Conservation (phyloP, 164 flowering plant genomes). For the Umbilicus rupestris region DNA sequence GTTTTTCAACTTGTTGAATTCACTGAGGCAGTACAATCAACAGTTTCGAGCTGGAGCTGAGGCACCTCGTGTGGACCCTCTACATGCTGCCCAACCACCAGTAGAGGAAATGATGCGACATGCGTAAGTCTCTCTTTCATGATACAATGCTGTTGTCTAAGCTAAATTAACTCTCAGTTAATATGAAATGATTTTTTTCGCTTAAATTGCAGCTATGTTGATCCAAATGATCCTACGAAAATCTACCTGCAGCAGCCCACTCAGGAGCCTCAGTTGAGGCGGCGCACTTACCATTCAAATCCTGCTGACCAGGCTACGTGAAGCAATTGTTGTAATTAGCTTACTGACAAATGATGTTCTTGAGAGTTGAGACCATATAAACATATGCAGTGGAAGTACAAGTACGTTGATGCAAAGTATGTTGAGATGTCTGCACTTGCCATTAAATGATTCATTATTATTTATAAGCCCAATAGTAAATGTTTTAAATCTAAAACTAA, state of each 20-base stretch:
- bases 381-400: too few species aligned
- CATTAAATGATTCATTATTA: too few species aligned
- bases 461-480: too few species aligned
- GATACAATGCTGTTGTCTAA: not conserved
- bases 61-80: conserved; percentile 62
- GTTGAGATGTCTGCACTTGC: too few species aligned
- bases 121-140: conserved; percentile 52
- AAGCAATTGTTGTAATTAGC: not conserved
- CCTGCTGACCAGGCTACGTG: conserved; percentile 27
- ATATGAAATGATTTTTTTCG: not conserved
- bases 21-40: conserved; percentile 69
- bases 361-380: too few species aligned
- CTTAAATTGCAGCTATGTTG: conserved; percentile 69
- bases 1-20: conserved; percentile 62
- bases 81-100: conserved; percentile 86
- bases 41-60: conserved; percentile 19
- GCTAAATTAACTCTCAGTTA: not conserved
- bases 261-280: conserved; percentile 66
- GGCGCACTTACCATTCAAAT: conserved; percentile 65
- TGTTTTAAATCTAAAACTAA: too few species aligned
- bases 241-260: conserved; percentile 86
- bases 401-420: too few species aligned
- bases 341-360: too few species aligned
- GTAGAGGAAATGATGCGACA: conserved; percentile 98
- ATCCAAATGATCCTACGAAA: conserved; percentile 91